phyloP scores from a whole-genome alignment of 345 rosid genomes.

The Clarkia xantiana region DNA sequence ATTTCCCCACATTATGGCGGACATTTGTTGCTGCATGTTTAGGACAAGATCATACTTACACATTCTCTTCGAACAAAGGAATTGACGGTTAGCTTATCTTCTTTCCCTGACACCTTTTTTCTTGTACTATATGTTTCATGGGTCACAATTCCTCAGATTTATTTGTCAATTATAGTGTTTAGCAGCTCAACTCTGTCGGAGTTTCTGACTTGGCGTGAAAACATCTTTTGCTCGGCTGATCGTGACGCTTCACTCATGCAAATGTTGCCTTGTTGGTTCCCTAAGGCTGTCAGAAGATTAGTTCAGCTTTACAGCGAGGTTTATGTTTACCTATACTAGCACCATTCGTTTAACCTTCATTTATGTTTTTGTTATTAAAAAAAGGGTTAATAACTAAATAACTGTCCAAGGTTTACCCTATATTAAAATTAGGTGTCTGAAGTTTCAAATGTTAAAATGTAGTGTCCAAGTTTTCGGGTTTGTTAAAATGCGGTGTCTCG shows the following conservation, averaged over 20 bases:
- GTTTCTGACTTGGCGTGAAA: slow-evolving; percentile 85
- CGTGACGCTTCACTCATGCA: slow-evolving; percentile 88
- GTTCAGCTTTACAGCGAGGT: slow-evolving; percentile 94
- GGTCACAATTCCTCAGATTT: slow-evolving; percentile 7
- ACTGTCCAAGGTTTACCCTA: no score
- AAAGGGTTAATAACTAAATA: no score
- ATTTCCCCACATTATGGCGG: slow-evolving; percentile 78
- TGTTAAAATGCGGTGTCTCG: no score
- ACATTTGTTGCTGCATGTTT: slow-evolving; percentile 63
- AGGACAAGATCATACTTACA: slow-evolving; percentile 45
- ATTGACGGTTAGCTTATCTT: slow-evolving; percentile 44
- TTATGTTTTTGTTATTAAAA: not conserved
- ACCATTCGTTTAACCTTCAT: not conserved
- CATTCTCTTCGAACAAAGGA: slow-evolving; percentile 33
- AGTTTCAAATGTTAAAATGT: not conserved
- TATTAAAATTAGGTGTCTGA: not conserved
- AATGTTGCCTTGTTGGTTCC: slow-evolving; percentile 97
- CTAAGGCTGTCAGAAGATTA: slow-evolving; percentile 75
- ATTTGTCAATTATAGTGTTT: slow-evolving; percentile 7
- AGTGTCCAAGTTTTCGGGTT: no score
- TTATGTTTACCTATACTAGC: slow-evolving; percentile 1
- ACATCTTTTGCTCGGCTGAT: slow-evolving; percentile 69
- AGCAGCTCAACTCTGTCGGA: slow-evolving; percentile 46
- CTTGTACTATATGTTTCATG: slow-evolving; percentile 7
- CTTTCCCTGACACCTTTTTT: slow-evolving; percentile 4